Evolutionary conservation across 78 protist genomes (phyloP).

Genomic region (Acrasis kona): DNA sequence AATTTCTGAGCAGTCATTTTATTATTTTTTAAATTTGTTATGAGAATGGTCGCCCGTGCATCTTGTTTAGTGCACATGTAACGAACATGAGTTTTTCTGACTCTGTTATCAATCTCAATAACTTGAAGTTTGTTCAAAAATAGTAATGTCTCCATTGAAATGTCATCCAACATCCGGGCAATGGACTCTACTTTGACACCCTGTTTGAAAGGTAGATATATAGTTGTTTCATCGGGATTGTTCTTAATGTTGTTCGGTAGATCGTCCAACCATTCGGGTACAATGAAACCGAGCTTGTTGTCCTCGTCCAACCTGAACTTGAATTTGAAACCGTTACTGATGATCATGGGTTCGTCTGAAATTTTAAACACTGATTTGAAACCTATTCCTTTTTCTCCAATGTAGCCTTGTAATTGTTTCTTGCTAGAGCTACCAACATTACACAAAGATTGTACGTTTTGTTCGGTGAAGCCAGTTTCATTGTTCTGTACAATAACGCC

Average conservation of each 20-base stretch:
- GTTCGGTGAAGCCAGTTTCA: conserved; percentile 30
- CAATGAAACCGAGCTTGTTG: conserved; percentile 21
- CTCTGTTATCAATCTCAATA: conserved; percentile 11
- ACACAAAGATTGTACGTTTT: conserved; percentile 27
- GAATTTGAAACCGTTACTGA: conserved; percentile 21
- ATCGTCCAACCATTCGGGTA: conserved; percentile 18
- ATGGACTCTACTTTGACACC: neutral
- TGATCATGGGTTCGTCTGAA: conserved; percentile 12
- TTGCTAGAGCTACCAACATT: conserved; percentile 23
- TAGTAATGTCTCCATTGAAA: neutral
- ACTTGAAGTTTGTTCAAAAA: conserved; percentile 23
- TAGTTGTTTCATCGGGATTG: neutral
- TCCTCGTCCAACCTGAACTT: conserved; percentile 1
- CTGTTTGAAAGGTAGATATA: conserved; percentile 7
- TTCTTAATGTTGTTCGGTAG: neutral
- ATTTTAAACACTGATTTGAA: conserved; percentile 48
- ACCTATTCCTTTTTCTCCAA: conserved; percentile 56
- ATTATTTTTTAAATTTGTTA: too few species aligned
- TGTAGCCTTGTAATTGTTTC: neutral
- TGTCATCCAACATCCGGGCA: neutral
- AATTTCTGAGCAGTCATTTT: neutral
- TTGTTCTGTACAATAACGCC: conserved; percentile 26
- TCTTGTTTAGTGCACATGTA: neutral
- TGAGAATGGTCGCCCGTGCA: neutral
- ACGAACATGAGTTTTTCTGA: neutral